These are phyloP conservation scores for Geotrichum candidum DNA, from an alignment of 1,139 yeast genomes.

Conservation along the genomic window DNA sequence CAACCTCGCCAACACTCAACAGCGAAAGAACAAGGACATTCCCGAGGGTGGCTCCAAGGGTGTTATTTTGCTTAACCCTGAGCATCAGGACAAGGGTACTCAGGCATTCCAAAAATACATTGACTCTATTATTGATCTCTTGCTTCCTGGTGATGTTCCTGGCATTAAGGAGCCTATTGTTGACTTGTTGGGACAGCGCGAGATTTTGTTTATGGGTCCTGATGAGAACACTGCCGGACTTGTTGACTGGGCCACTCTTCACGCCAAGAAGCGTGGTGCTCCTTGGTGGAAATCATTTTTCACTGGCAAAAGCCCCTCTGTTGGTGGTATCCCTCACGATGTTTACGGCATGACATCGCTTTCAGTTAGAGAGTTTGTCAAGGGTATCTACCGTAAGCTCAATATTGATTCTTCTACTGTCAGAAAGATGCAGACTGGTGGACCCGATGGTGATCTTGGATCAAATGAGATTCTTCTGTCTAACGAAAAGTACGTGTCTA, in stretches of 20 bases:
- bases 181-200: constrained; percentile 76
- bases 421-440: constrained; percentile 91
- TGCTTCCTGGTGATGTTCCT: constrained; percentile 64
- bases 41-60: constrained; percentile 99
- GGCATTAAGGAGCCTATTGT: constrained; percentile 82
- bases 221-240: constrained; percentile 96
- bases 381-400: constrained; percentile 78
- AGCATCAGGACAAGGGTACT: constrained; percentile 75
- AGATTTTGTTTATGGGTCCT: constrained; percentile 93
- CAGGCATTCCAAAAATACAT: constrained; percentile 89
- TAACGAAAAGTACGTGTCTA: constrained; percentile 75
- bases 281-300: constrained; percentile 99
- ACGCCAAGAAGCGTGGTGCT: constrained; percentile 88
- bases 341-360: constrained; percentile 96
- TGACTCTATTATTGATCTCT: constrained; percentile 81
- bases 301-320: constrained; percentile 86
- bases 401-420: constrained; percentile 54
- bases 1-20: constrained; percentile 93
- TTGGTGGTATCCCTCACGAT: constrained; percentile 98
- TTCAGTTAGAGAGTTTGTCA: constrained; percentile 88
- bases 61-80: constrained; percentile 74
- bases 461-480: constrained; percentile 89
- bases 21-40: constrained; percentile 92
- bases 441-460: constrained; percentile 98
- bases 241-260: constrained; percentile 98